Evolutionary conservation across 495 filamentous ascomycete genomes (phyloP).

Genomic region (Acidomyces sp.): DNA sequence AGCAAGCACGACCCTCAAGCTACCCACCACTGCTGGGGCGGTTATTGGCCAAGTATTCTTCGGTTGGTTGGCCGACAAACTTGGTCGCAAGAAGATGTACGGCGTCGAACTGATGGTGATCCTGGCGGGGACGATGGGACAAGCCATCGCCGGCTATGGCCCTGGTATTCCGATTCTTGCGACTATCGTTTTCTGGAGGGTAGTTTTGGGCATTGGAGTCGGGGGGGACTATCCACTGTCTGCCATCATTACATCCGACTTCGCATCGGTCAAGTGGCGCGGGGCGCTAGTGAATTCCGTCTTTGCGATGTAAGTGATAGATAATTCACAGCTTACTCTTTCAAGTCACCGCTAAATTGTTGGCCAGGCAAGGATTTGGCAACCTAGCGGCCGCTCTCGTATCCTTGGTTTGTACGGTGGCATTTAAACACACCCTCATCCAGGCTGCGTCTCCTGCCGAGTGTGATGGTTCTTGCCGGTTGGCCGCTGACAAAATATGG

Average conservation of each 20-base stretch:
- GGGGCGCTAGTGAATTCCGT: slow-evolving; percentile 7
- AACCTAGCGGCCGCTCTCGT: slow-evolving; percentile 5
- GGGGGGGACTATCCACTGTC: slow-evolving; percentile 17
- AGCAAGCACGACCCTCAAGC: too few species aligned
- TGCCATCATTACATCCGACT: slow-evolving; percentile 9
- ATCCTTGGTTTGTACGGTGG: neutral
- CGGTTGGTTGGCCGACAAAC: slow-evolving; percentile 10
- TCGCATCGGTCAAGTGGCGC: slow-evolving; percentile 4
- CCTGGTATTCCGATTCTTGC: slow-evolving; percentile 6
- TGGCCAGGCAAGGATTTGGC: slow-evolving; percentile 1
- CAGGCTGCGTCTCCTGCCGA: neutral
- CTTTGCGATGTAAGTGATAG: slow-evolving; percentile 10
- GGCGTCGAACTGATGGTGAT: slow-evolving; percentile 13
- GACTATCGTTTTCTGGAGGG: slow-evolving; percentile 10
- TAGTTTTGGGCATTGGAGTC: slow-evolving; percentile 13
- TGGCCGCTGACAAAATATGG: slow-evolving; percentile 7
- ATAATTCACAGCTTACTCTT: too few species aligned
- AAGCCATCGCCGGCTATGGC: neutral
- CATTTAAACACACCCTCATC: slow-evolving; percentile 2
- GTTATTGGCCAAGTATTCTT: slow-evolving; percentile 15
- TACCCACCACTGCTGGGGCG: too few species aligned
- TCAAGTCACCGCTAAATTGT: neutral
- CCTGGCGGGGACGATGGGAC: slow-evolving; percentile 1
- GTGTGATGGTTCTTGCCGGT: neutral
- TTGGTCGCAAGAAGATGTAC: slow-evolving; percentile 17